Conservation (phyloP, 495 filamentous ascomycete species). For the Halenospora varia region DNA sequence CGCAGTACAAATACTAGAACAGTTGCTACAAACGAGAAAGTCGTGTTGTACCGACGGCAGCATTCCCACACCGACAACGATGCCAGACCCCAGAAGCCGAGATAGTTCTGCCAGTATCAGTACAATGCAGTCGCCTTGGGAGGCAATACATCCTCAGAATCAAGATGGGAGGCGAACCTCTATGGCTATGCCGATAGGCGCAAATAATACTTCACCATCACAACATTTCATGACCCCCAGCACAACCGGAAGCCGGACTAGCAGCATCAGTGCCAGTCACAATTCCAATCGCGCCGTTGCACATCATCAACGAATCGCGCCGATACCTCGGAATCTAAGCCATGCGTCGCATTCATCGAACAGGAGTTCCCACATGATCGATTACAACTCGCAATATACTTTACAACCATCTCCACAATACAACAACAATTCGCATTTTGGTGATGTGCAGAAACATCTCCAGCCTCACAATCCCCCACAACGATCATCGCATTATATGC, state of each 20-base stretch:
- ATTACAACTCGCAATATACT: constrained; percentile 13
- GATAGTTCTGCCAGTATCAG: constrained; percentile 18
- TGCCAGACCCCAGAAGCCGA: constrained; percentile 6
- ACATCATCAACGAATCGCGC: constrained; percentile 7
- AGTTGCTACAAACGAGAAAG: constrained; percentile 20
- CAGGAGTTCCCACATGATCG: constrained; percentile 9
- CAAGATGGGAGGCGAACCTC: constrained; percentile 3
- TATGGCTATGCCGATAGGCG: neutral
- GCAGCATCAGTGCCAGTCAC: constrained; percentile 12
- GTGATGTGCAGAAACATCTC: constrained; percentile 8
- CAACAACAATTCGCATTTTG: neutral
- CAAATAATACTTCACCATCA: constrained; percentile 10
- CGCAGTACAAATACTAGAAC: constrained; percentile 17
- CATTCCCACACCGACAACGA: neutral
- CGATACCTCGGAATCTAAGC: constrained; percentile 13
- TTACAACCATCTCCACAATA: constrained; percentile 9
- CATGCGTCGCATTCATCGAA: constrained; percentile 1
- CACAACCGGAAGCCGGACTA: constrained; percentile 15
- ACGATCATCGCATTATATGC: constrained; percentile 16
- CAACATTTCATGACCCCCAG: constrained; percentile 23
- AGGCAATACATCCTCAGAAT: constrained; percentile 13
- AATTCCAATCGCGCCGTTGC: neutral
- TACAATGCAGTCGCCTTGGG: constrained; percentile 19
- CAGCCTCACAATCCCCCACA: constrained; percentile 7
- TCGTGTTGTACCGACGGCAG: constrained; percentile 13